These are phyloP conservation scores for Leucosporidium yakuticum DNA, from an alignment of 768 basidiomycete species.

Conservation along the genomic window DNA sequence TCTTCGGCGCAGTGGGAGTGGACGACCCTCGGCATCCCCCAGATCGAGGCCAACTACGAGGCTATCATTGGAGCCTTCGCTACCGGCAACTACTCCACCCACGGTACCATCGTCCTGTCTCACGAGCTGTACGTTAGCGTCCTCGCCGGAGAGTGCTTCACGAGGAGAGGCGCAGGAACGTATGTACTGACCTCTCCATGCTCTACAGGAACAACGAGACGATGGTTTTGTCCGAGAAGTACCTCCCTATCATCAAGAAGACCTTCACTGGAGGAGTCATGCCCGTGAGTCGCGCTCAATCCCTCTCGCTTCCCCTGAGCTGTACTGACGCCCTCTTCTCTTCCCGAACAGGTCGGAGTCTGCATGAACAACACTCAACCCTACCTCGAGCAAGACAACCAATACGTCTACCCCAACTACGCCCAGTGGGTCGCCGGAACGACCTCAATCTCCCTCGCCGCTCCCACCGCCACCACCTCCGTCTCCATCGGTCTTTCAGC, in stretches of 20 bases:
- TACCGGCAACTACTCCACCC: slow-evolving; percentile 39
- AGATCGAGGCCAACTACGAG: slow-evolving; percentile 42
- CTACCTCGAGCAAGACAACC: slow-evolving; percentile 36
- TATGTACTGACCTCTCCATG: not conserved
- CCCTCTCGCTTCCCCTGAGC: not conserved
- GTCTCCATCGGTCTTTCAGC: too few species aligned
- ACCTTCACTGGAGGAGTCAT: slow-evolving; percentile 39
- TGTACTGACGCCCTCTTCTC: too few species aligned
- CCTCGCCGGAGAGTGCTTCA: not conserved
- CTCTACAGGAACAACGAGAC: slow-evolving; percentile 40
- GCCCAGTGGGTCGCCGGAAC: slow-evolving; percentile 18
- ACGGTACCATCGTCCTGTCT: slow-evolving; percentile 42
- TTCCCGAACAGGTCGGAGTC: slow-evolving; percentile 35
- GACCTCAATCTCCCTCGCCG: slow-evolving; percentile 18
- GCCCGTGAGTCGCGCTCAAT: slow-evolving; percentile 18
- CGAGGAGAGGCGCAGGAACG: not conserved
- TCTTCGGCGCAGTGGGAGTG: slow-evolving; percentile 13
- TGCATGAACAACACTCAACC: slow-evolving; percentile 41
- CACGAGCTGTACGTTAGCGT: slow-evolving; percentile 39
- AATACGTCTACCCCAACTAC: slow-evolving; percentile 27
- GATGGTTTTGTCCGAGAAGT: slow-evolving; percentile 39
- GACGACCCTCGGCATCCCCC: not conserved
- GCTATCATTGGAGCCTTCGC: slow-evolving; percentile 31
- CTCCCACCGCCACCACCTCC: slow-evolving; percentile 13
- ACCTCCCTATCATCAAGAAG: slow-evolving; percentile 38